Base-by-base conservation (phyloP, 106 monocot genomes). In the Dendrobium nobile region DNA sequence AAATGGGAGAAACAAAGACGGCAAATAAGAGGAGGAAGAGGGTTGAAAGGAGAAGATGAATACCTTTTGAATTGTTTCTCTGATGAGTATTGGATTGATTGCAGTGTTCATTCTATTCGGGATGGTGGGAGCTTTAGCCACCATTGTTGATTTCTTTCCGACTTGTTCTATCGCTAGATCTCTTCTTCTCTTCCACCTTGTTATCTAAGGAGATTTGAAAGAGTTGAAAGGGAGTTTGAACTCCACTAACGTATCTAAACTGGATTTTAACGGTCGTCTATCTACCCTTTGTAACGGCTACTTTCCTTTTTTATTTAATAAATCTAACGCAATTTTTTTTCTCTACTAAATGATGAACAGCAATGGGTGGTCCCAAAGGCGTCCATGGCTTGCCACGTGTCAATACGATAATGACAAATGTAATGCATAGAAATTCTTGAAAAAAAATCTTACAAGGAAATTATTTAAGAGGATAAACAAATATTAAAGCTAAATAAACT, bases 21-120 rank as follows among this genome's bases (percentile, higher is more conserved):
- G 4, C 15, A 28, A 75, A 45, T 18, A 6, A 72, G 54, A 76
- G 33, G 41, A 37, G 51, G 44, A 43, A 44, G 6, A 43, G 24
- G 59, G 2, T 41, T 28, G 27, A 19, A 64, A n/a, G 64, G n/a
- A 64, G 4, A 16, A 56, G 58, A 2, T n/a, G 24, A 7, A 17
- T 81, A 90, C 95, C 89, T 96, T 96, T 73, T 84, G 88, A 67
- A 98, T 76, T 2, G 91, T 92, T 82, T 98, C 95, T 51, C 89
- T 86, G 81, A 93, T 75, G 67, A 87, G 85, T 41, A 82, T 79
- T 19, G 94, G 94, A 77, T 95, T 88, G 70, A 92, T 82, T 31
- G 82, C 81, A 13, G 48, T 4, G 13, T 84, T 82, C 81, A 84
- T 65, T 67, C 87, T 88, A 75, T 80, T 88, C 84, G 82, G 80